Evolutionary conservation across 1,139 yeast species (phyloP), one percentile per base, ranked within the genome.

Genomic region (Yamadazyma oceani): DNA sequence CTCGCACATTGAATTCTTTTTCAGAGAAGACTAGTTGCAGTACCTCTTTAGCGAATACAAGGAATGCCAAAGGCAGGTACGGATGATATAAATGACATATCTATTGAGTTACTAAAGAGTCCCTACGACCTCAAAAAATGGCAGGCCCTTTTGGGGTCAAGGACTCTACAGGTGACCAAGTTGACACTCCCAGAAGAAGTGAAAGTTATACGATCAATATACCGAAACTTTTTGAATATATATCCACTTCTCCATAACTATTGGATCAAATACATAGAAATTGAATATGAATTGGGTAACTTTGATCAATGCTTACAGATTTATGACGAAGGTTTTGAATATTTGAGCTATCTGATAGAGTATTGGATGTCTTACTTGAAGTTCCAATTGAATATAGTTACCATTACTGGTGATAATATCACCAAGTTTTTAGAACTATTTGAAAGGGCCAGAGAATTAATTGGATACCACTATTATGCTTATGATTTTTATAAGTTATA

Each of bases 401-500:
- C 50, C 2, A 46, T 49, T 3, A 36, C 41, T 6, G 12, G 8
- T 2, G 32, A 63, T 28, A 54, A 63, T 36, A 39, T 60, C 14
- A 49, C 52, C 10, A 58, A 44, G n/a, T 47, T 81, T 9, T 17
- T 43, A 3, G 17, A 35, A 10, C 10, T 22, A 17, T 87, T 85
- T 51, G 87, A 82, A 50, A 50, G 53, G 3, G 96, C 92, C 0
- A 76, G 89, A 37, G 40, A 43, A 3, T 61, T 59, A 30, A 74
- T 90, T 26, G 97, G 98, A 0, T 54, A 59, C 36, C 95, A 90
- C 60, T 92, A 80, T 51, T 75, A 81, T 50, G 63, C 85, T 12
- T 85, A 79, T 50, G 82, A 82, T 38, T 82, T 90, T 50, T 92
- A 95, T 80, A 82, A 79, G 45, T 55, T 77, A 31, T 90, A 86